Evolutionary conservation across 192 early-diverging fungal genomes (phyloP).

Genomic region (Fimicolochytrium jonesii): DNA sequence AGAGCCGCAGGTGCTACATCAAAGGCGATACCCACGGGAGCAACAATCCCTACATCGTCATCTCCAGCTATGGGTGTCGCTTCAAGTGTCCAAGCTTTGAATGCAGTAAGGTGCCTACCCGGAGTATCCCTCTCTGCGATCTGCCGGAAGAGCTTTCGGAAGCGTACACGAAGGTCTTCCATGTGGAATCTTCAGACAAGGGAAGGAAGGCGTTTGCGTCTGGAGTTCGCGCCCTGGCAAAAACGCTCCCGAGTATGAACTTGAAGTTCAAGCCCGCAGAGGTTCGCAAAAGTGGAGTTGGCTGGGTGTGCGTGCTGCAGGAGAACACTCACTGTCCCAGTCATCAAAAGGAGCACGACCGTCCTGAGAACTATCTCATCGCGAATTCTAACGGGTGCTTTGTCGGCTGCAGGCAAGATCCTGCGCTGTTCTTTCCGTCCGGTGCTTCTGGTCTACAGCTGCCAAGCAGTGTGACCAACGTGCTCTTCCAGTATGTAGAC

Average conservation of each 20-base stretch:
- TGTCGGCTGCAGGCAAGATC: slow-evolving; percentile 3
- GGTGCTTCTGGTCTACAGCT: slow-evolving; percentile 1
- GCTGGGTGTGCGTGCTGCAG: background rate
- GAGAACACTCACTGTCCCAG: slow-evolving; percentile 1
- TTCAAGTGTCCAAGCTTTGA: background rate
- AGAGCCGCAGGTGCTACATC: background rate
- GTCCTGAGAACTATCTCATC: background rate
- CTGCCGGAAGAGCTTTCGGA: background rate
- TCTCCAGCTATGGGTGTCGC: background rate
- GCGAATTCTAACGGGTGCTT: background rate
- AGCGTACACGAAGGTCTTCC: background rate
- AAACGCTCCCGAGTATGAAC: background rate
- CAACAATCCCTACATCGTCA: background rate
- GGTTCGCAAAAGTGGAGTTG: background rate
- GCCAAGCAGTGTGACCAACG: slow-evolving; percentile 9
- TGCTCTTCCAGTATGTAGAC: slow-evolving; percentile 10
- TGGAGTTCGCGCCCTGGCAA: background rate
- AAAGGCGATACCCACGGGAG: background rate
- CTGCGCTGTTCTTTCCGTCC: background rate
- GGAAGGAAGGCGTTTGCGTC: background rate
- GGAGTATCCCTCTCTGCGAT: background rate
- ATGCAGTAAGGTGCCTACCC: background rate
- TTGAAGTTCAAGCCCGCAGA: background rate
- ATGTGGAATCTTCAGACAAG: background rate
- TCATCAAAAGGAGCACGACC: slow-evolving; percentile 4